These are phyloP conservation scores for Malbranchea zuffiana DNA, from an alignment of 2,329 filamentous ascomycete species.

Conservation along the genomic window DNA sequence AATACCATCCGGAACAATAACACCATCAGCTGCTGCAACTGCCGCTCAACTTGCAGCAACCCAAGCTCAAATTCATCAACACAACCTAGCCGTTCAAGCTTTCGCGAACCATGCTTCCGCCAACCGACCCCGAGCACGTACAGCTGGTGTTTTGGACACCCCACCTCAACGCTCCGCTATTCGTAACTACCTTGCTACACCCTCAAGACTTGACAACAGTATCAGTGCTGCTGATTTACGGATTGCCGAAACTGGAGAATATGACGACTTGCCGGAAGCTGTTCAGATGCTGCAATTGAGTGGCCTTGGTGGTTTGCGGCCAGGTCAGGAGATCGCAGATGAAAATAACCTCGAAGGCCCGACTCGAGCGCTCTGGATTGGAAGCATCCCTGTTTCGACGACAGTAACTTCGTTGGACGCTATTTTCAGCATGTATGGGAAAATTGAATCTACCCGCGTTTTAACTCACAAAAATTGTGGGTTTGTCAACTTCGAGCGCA, in stretches of 20 bases:
- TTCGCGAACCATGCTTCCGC: conserved; percentile 75
- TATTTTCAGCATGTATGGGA: conserved; percentile 88
- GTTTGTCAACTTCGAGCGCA: conserved; percentile 91
- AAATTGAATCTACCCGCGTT: conserved; percentile 82
- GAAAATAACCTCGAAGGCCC: conserved; percentile 77
- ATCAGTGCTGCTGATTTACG: conserved; percentile 66
- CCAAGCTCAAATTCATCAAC: conserved; percentile 64
- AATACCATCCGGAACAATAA: conserved; percentile 49
- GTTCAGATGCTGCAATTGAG: conserved; percentile 66
- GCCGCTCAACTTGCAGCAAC: conserved; percentile 51
- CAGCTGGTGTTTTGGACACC: conserved; percentile 80
- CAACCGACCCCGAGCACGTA: conserved; percentile 77
- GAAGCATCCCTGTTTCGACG: conserved; percentile 92
- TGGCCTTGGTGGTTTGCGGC: conserved; percentile 52
- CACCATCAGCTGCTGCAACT: conserved; percentile 46
- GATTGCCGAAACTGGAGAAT: conserved; percentile 63
- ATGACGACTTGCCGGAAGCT: conserved; percentile 67
- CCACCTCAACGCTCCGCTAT: conserved; percentile 54
- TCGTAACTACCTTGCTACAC: conserved; percentile 65
- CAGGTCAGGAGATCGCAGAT: conserved; percentile 55
- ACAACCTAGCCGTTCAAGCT: conserved; percentile 87
- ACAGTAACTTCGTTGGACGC: conserved; percentile 89
- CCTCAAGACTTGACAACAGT: conserved; percentile 62
- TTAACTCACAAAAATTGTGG: conserved; percentile 98
- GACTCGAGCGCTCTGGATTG: conserved; percentile 90